Evolutionary conservation across 352 stramenopile genomes (phyloP), one percentile per base, ranked within the genome.

Genomic region (Globisporangium splendens): DNA sequence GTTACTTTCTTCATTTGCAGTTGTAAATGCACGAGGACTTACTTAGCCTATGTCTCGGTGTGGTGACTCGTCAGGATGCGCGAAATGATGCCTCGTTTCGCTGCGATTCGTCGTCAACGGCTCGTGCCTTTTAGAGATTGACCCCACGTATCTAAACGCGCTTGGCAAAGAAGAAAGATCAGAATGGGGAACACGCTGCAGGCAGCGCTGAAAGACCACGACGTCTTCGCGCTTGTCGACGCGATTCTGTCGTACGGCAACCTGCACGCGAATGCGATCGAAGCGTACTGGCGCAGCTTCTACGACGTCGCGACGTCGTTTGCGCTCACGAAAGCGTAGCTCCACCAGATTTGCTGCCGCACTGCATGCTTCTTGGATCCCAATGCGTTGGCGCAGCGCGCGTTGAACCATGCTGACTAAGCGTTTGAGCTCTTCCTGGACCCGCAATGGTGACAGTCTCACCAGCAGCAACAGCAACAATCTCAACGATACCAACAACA

Each of bases 221-320:
- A 66, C 35, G 55, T 61, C 0, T 73, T 85, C n/a, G 65, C 42
- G 41, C 70, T 93, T 43, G 71, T 61, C 24, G 76, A 91, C 14
- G 81, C 66, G 33, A 78, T 93, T 50, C 39, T 83, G 10, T 79
- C 86, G 15, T 95, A 86, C 52, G 83, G 93, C 55, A 86, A 91
- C 59, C 73, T 95, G 33, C 68, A 68, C 6, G 63, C 90, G 20
- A 61, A 62, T 18, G 80, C 88, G 58, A 75, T 95, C n/a, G 84
- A 95, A 62, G 70, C 69, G 46, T 86, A 89, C 56, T 95, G 86
- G 86, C 80, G 80, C 39, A 85, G 68, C 53, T 95, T 95, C 65
- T 95, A 90, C 61, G 82, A 92, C 61, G 77, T 79, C 56, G 82
- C 82, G 14, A 70, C 72, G 59, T 86, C 73, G 17, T 93, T 93